phyloP scores from a whole-genome alignment of 2,329 filamentous ascomycete genomes.

The Aureobasidium leucospermi region DNA sequence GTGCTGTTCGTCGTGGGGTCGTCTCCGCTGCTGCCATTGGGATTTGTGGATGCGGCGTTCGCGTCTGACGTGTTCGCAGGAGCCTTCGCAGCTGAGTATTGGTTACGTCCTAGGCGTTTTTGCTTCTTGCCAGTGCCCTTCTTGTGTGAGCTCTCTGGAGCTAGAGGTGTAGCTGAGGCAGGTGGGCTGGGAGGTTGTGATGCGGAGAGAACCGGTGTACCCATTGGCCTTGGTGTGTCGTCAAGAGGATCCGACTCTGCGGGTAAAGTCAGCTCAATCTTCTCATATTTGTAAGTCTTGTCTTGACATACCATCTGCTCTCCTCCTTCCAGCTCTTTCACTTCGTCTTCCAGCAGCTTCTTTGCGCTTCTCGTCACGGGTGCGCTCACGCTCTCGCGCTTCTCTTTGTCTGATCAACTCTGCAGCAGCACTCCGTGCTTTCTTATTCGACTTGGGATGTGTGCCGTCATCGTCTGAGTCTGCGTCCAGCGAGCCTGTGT shows the following conservation, averaged over 20 bases:
- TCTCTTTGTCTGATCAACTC: conserved; percentile 53
- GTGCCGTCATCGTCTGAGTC: conserved; percentile 59
- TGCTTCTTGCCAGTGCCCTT: conserved; percentile 52
- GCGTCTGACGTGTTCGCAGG: conserved; percentile 38
- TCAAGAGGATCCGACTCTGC: conserved; percentile 66
- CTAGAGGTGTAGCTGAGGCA: conserved; percentile 30
- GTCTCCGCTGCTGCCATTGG: conserved; percentile 26
- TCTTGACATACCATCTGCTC: conserved; percentile 62
- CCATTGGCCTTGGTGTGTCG: conserved; percentile 47
- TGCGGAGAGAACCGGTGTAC: conserved; percentile 34
- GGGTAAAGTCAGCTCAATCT: conserved; percentile 21
- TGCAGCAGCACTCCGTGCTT: conserved; percentile 39
- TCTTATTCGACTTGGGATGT: conserved; percentile 28
- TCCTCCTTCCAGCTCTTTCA: conserved; percentile 70
- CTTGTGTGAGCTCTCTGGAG: conserved; percentile 47
- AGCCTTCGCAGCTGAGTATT: conserved; percentile 58
- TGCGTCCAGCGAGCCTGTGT: conserved; percentile 43
- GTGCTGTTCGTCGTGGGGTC: conserved; percentile 20
- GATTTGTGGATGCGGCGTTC: conserved; percentile 14
- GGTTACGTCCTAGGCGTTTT: conserved; percentile 65
- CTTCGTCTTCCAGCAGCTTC: conserved; percentile 76
- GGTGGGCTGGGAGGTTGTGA: conserved; percentile 31
- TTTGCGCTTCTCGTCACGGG: conserved; percentile 63
- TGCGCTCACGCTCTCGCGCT: conserved; percentile 55
- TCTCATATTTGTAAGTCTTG: not conserved